phyloP scores from a whole-genome alignment of 768 basidiomycete species.

The Mycena floridula region DNA sequence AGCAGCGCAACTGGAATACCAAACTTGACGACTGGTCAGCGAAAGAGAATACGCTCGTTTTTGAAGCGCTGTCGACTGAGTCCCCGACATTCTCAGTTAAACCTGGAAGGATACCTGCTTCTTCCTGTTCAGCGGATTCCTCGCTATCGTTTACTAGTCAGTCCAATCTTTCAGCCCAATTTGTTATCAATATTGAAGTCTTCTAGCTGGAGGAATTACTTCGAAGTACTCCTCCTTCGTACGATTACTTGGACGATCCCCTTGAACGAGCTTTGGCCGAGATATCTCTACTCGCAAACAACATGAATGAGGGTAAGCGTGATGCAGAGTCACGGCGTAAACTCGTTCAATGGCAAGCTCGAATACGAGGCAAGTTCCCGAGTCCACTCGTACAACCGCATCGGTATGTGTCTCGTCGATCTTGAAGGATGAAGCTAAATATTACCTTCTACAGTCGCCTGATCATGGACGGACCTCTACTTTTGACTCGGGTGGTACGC shows the following conservation, averaged over 20 bases:
- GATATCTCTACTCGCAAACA: conserved; percentile 83
- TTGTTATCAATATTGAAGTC: conserved; percentile 6
- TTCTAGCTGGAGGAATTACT: conserved; percentile 78
- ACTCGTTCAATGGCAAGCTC: conserved; percentile 84
- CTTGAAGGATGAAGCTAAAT: conserved; percentile 7
- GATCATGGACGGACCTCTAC: conserved; percentile 85
- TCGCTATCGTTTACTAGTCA: conserved; percentile 88
- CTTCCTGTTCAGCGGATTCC: conserved; percentile 96
- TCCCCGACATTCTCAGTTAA: conserved; percentile 89
- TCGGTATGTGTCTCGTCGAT: conserved; percentile 45
- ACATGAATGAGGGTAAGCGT: conserved; percentile 98
- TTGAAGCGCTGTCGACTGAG: conserved; percentile 86
- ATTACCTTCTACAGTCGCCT: conserved; percentile 55
- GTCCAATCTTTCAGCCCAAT: conserved; percentile 20
- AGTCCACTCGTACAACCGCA: conserved; percentile 99
- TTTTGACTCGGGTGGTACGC: conserved; percentile 85
- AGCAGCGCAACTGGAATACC: conserved; percentile 38
- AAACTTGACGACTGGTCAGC: conserved; percentile 69
- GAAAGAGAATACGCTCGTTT: conserved; percentile 83
- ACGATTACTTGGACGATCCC: conserved; percentile 73
- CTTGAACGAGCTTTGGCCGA: conserved; percentile 82
- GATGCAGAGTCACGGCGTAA: conserved; percentile 90
- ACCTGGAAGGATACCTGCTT: conserved; percentile 88
- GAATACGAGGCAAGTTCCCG: conserved; percentile 89
- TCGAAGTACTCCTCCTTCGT: conserved; percentile 75